phyloP scores from a whole-genome alignment of 768 basidiomycete species.

The Panaeolus papilionaceus region DNA sequence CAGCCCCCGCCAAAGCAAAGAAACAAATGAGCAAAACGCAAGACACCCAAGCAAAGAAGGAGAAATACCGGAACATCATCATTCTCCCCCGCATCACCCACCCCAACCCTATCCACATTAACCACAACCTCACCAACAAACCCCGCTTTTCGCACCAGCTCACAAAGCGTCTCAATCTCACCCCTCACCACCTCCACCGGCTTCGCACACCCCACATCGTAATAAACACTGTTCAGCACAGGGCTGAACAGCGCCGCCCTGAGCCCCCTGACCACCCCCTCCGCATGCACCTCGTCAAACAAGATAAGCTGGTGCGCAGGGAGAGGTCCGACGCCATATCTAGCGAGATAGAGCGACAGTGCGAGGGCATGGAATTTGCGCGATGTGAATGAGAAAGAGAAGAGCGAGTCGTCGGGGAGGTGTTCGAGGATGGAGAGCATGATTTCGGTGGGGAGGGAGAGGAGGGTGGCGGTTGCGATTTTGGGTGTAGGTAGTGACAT shows the following conservation, averaged over 20 bases:
- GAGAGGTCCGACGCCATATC: constrained; percentile 14
- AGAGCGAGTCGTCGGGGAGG: constrained; percentile 30
- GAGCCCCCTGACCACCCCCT: constrained; percentile 21
- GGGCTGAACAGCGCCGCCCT: constrained; percentile 28
- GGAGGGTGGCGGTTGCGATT: constrained; percentile 11
- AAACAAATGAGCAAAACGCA: constrained; percentile 1
- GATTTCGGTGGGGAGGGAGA: constrained; percentile 38
- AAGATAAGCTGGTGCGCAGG: neutral
- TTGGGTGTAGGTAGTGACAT: neutral
- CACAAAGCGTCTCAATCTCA: neutral
- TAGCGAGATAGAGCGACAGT: constrained; percentile 33
- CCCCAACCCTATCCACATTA: neutral
- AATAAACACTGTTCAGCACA: constrained; percentile 23
- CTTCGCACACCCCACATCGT: constrained; percentile 17
- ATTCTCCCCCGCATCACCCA: neutral
- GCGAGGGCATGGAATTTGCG: constrained; percentile 34
- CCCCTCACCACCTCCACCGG: neutral
- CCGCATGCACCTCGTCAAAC: neutral
- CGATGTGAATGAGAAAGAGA: constrained; percentile 28
- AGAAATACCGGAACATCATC: neutral
- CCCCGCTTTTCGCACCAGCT: neutral
- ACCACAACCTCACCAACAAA: neutral
- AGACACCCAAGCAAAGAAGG: neutral
- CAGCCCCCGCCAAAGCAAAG: neutral
- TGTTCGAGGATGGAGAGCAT: constrained; percentile 31